These are phyloP conservation scores for Rhizopus microsporus DNA, from an alignment of 371 early-diverging fungal species.

Conservation along the genomic window DNA sequence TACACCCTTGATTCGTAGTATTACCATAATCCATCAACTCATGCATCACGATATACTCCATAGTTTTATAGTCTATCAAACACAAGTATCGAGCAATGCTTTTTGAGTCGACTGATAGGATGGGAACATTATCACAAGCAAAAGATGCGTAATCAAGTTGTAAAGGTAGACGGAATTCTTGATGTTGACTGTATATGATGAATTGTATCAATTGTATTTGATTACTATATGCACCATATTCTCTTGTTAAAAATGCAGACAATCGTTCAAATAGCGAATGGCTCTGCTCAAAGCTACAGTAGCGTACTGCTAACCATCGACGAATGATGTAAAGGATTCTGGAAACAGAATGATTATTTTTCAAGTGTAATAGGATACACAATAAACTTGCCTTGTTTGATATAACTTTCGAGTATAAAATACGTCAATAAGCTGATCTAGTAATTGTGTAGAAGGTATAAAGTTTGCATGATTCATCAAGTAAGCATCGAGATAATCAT, in stretches of 20 bases:
- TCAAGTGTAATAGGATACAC: not conserved
- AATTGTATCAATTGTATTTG: slow-evolving; percentile 9
- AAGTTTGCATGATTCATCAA: slow-evolving; percentile 59
- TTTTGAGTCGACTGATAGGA: slow-evolving; percentile 26
- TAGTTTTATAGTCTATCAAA: slow-evolving; percentile 41
- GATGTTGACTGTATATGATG: slow-evolving; percentile 2
- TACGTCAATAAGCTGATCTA: slow-evolving; percentile 52
- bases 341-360: not conserved
- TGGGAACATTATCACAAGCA: not conserved
- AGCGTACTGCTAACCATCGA: slow-evolving; percentile 65
- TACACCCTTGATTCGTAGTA: slow-evolving; percentile 6
- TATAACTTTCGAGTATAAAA: slow-evolving; percentile 56
- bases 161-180: not conserved
- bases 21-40: slow-evolving; percentile 15
- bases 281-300: slow-evolving; percentile 58
- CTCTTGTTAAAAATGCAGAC: slow-evolving; percentile 2
- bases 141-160: not conserved
- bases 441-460: slow-evolving; percentile 50
- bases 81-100: slow-evolving; percentile 48
- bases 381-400: slow-evolving; percentile 51
- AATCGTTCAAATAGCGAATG: not conserved
- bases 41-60: slow-evolving; percentile 33
- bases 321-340: slow-evolving; percentile 62
- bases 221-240: slow-evolving; percentile 1
- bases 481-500: slow-evolving; percentile 65